Base-by-base conservation (phyloP, 2,329 filamentous ascomycete species). In the Zelopaecilomyces penicillatus region DNA sequence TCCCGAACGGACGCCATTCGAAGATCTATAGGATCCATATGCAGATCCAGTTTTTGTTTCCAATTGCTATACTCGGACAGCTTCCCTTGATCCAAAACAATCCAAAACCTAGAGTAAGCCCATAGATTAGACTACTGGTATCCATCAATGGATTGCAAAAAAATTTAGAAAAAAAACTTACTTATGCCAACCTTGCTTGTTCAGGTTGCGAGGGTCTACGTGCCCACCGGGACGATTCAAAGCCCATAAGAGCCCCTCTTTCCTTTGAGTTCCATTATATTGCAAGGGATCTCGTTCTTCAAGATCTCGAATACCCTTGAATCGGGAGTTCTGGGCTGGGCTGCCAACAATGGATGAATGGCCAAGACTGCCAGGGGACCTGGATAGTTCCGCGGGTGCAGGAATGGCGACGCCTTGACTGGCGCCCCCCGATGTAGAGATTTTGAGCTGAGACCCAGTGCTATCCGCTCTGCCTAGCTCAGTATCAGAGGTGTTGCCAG, bases 121-220 rank as follows among this genome's bases (percentile, higher is more conserved):
- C 12, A 33, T 42, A 7, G 2, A 27, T 39, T 12, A 30, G 10
- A 12, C n/a, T 26, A 9, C 33, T 37, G 27, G 37, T 6, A n/a
- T 39, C 27, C 3, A 5, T 6, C 5, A 19, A 42, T 10, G 8
- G 28, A 32, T 31, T 30, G 9, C n/a, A 19, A 7, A 8, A 7
- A 9, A 8, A 26, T 37, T 36, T 3, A 26, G 7, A 19, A 31
- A 12, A 31, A 33, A 6, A 42, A 76, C 85, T 69, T 72, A 95
- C 87, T 98, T 98, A 65, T 98, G 93, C 93, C 93, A 98, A 41
- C 88, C 90, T 65, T 95, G 89, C 63, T 97, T 96, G 60, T 96
- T 97, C 55, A 98, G 73, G 12, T 88, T 90, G 55, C 93, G 88
- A 7, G 93, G 93, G 62, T 98, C 94, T 29, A 93, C 90, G 63